Conservation (phyloP, 2,329 filamentous ascomycete species). For the Penicillium sp. region DNA sequence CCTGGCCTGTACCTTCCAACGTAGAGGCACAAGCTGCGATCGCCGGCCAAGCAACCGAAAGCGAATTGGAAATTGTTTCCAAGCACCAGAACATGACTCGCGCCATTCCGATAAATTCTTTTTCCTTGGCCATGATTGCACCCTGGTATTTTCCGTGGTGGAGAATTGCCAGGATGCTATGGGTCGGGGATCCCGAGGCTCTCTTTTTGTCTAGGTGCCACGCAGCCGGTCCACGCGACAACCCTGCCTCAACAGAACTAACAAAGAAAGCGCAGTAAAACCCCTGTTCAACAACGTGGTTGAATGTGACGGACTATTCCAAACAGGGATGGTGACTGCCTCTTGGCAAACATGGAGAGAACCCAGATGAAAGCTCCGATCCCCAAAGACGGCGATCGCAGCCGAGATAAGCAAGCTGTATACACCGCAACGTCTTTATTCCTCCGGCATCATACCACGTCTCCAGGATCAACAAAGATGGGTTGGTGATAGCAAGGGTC, state of each 20-base stretch:
- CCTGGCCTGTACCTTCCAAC: neutral
- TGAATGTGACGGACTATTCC: neutral
- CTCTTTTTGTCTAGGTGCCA: neutral
- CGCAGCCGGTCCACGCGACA: constrained; percentile 4
- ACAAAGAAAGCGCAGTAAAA: neutral
- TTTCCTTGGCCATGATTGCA: neutral
- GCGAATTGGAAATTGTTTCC: neutral
- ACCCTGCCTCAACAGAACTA: neutral
- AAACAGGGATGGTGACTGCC: neutral
- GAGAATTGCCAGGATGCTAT: constrained; percentile 1
- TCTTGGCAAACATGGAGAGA: neutral
- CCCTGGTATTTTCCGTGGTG: constrained; percentile 3
- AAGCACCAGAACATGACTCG: neutral
- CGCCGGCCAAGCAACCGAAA: constrained; percentile 2
- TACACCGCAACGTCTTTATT: neutral
- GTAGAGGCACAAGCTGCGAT: neutral
- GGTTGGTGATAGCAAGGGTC: constrained; percentile 19
- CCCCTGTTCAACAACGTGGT: constrained; percentile 4
- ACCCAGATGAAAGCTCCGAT: neutral
- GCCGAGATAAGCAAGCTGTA: neutral
- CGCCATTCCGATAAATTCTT: neutral
- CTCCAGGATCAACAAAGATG: neutral
- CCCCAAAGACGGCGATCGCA: neutral
- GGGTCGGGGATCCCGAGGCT: constrained; percentile 1
- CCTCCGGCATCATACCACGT: neutral